Conservation (phyloP, 2,329 filamentous ascomycete species). For the Neopestalotiopsis sp. region DNA sequence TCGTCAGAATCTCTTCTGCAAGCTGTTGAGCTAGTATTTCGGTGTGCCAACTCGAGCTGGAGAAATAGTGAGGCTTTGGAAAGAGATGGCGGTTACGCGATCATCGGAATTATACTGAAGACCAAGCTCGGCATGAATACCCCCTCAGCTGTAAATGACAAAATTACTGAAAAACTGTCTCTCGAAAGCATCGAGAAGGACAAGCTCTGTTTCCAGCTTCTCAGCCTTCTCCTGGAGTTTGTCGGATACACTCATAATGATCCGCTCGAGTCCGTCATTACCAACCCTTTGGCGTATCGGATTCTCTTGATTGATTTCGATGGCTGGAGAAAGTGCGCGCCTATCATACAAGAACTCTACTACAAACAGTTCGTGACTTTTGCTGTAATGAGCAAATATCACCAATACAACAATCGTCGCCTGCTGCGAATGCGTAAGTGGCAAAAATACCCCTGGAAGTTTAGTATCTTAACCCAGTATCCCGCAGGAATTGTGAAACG, state of each 20-base stretch:
- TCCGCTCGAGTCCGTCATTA: constrained; percentile 87
- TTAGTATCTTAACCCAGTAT: constrained; percentile 15
- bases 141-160: constrained; percentile 34
- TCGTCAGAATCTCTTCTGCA: constrained; percentile 74
- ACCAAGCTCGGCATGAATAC: constrained; percentile 73
- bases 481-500: constrained; percentile 82
- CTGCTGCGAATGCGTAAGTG: constrained; percentile 86
- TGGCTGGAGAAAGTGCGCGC: constrained; percentile 83
- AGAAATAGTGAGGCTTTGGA: constrained; percentile 99
- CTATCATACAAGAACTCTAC: constrained; percentile 83
- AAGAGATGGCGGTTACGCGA: constrained; percentile 89
- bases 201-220: constrained; percentile 63
- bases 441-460: not conserved
- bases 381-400: constrained; percentile 86
- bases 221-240: constrained; percentile 81
- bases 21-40: constrained; percentile 82
- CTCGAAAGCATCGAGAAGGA: constrained; percentile 60
- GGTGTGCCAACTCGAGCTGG: constrained; percentile 90
- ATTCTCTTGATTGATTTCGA: constrained; percentile 91
- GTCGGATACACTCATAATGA: constrained; percentile 84
- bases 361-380: constrained; percentile 92
- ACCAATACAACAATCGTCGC: constrained; percentile 88
- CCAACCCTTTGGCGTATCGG: constrained; percentile 93
- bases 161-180: constrained; percentile 44
- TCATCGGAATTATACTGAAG: constrained; percentile 81